Conservation (phyloP, 1,284 basidiomycete genomes). For the Puccinia horiana region DNA sequence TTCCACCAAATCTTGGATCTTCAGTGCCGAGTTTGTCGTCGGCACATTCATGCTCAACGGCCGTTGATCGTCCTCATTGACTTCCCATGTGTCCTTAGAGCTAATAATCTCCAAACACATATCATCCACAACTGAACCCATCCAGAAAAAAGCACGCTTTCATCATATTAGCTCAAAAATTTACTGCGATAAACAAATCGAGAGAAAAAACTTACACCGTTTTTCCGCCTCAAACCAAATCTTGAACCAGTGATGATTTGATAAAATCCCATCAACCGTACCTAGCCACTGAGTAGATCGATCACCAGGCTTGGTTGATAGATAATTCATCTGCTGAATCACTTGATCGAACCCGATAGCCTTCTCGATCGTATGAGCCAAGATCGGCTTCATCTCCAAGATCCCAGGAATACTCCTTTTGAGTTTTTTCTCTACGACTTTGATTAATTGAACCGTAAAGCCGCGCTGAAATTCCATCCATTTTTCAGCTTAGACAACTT, state of each 20-base stretch:
- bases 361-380: conserved; percentile 95
- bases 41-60: background rate
- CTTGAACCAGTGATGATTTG: conserved; percentile 81
- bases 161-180: background rate
- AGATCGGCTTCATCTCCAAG: conserved; percentile 74
- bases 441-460: conserved; percentile 60
- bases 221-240: conserved; percentile 82
- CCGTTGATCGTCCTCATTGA: conserved; percentile 9
- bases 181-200: background rate
- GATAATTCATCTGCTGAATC: conserved; percentile 58
- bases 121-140: conserved; percentile 10
- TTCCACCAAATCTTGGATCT: conserved; percentile 22
- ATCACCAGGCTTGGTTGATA: background rate
- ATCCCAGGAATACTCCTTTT: conserved; percentile 73
- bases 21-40: conserved; percentile 9
- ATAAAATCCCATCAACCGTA: conserved; percentile 75
- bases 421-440: conserved; percentile 63
- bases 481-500: conserved; percentile 20
- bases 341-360: conserved; percentile 82
- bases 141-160: background rate
- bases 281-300: conserved; percentile 21
- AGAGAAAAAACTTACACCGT: conserved; percentile 12
- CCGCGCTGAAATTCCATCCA: conserved; percentile 66
- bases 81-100: background rate
- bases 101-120: conserved; percentile 30